These are phyloP conservation scores for Holtermannia corniformis DNA, from an alignment of 768 basidiomycete species.

Conservation along the genomic window DNA sequence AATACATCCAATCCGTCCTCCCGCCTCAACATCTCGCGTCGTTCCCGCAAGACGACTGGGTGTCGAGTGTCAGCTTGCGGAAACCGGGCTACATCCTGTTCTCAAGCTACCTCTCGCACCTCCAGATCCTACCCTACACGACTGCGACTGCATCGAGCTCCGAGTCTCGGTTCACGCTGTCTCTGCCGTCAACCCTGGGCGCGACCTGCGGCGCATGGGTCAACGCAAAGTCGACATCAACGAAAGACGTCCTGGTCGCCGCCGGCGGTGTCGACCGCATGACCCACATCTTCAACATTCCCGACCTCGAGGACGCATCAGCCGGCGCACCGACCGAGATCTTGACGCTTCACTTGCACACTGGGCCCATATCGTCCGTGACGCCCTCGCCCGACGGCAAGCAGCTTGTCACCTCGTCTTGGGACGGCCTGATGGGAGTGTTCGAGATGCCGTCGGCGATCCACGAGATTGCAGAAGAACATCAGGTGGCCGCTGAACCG, in stretches of 20 bases:
- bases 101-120: constrained; percentile 38
- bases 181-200: constrained; percentile 33
- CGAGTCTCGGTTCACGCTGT: constrained; percentile 28
- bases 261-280: constrained; percentile 41
- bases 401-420: constrained; percentile 69
- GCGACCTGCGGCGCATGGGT: constrained; percentile 39
- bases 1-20: constrained; percentile 81
- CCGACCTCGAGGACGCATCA: constrained; percentile 34
- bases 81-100: constrained; percentile 36
- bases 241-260: constrained; percentile 28
- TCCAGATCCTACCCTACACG: constrained; percentile 33
- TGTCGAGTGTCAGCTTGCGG: constrained; percentile 50
- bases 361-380: constrained; percentile 66
- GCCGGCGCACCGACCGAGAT: constrained; percentile 45
- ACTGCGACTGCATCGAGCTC: constrained; percentile 9
- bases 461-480: constrained; percentile 53
- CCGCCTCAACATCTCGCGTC: constrained; percentile 73
- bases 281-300: constrained; percentile 37
- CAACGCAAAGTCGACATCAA: constrained; percentile 15
- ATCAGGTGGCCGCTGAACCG: constrained; percentile 54
- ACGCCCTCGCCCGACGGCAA: constrained; percentile 50
- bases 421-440: constrained; percentile 76
- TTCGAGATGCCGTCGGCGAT: constrained; percentile 48
- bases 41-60: constrained; percentile 87
- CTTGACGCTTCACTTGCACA: constrained; percentile 74